Conservation (phyloP, 1,284 basidiomycete species). For the Uromyces viciae-fabae region DNA sequence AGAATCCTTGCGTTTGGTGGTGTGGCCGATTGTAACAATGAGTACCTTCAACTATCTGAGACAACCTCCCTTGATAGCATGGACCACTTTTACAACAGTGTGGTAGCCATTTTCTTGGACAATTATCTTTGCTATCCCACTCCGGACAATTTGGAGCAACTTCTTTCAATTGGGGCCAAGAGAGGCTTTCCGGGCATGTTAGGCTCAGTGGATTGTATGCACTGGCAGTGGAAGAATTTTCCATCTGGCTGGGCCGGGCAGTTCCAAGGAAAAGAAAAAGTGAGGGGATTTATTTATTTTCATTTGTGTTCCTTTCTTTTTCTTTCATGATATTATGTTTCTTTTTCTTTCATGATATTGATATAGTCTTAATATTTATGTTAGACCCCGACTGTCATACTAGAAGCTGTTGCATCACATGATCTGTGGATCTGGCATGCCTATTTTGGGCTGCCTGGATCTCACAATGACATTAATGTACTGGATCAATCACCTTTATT, state of each 20-base stretch:
- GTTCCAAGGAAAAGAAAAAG: constrained; percentile 12
- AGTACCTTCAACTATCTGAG: constrained; percentile 13
- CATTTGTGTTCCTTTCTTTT: background rate
- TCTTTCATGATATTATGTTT: background rate
- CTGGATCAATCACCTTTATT: background rate
- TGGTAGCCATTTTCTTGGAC: background rate
- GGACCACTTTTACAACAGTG: constrained; percentile 4
- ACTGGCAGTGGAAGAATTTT: constrained; percentile 1
- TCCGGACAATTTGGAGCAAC: background rate
- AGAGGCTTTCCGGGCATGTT: constrained; percentile 19
- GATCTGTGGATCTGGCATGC: constrained; percentile 17
- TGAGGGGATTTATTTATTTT: background rate
- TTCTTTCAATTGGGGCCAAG: background rate
- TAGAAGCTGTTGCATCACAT: background rate
- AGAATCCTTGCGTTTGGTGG: background rate
- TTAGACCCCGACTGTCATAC: constrained; percentile 5
- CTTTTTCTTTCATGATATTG: background rate
- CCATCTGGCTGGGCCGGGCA: background rate
- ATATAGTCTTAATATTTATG: background rate
- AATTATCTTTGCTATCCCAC: background rate
- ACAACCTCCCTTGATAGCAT: background rate
- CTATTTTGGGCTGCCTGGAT: constrained; percentile 7
- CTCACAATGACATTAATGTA: constrained; percentile 13
- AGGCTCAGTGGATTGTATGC: constrained; percentile 8
- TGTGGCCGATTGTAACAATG: background rate